Conservation (phyloP, 306 rosid species). For the Malus fusca region DNA sequence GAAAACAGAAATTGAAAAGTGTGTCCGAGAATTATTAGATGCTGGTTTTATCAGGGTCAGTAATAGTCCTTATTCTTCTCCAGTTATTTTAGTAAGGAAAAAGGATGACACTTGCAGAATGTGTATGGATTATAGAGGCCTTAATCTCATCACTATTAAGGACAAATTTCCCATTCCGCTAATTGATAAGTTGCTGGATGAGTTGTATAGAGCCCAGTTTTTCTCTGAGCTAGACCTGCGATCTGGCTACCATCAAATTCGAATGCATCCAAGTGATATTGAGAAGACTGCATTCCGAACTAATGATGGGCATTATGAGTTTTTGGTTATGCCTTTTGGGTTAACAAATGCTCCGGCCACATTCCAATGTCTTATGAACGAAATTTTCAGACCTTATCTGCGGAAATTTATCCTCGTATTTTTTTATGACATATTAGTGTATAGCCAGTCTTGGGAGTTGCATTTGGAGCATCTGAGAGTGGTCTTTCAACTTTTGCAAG, state of each 20-base stretch:
- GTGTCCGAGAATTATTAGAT: neutral
- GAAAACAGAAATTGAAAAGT: neutral
- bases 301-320: neutral
- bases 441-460: accelerated
- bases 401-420: neutral
- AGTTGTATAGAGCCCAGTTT: neutral
- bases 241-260: neutral
- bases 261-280: neutral
- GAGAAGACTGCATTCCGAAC: neutral
- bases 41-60: neutral
- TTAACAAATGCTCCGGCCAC: neutral
- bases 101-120: neutral
- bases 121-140: neutral
- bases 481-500: accelerated
- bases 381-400: neutral
- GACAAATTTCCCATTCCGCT: neutral
- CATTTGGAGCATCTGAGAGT: neutral
- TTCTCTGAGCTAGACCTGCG: neutral
- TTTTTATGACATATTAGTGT: neutral
- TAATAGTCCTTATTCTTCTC: neutral
- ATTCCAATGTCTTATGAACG: neutral
- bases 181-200: neutral
- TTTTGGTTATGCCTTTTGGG: neutral
- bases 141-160: neutral
- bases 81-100: neutral